A percentile compares a stretch with the other conserved stretches of the same genome.
Conservation (phyloP, 164 flowering plant species). For the Kalanchoe fedtschenkoi region DNA sequence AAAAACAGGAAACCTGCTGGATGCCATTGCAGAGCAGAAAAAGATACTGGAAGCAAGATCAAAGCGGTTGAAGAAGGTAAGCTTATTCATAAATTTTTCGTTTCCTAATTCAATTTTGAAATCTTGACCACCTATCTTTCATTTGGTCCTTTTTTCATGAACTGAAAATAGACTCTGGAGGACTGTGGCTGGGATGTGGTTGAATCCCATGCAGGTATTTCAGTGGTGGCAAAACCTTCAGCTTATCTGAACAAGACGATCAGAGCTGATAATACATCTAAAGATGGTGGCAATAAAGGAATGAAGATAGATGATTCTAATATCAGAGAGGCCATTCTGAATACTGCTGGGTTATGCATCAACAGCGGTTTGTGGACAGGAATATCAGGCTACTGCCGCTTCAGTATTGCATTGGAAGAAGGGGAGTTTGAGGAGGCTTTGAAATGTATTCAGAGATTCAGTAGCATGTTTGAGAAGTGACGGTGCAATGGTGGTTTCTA, state of each 20-base stretch:
- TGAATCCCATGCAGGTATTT: constrained; percentile 52
- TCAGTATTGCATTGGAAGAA: constrained; percentile 76
- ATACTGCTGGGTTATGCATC: constrained; percentile 73
- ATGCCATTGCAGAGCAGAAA: constrained; percentile 39
- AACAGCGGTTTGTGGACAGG: constrained; percentile 89
- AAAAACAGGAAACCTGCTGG: constrained; percentile 29
- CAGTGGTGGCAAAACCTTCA: constrained; percentile 83
- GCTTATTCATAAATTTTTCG: neutral
- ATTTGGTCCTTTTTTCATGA: neutral
- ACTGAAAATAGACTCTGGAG: constrained; percentile 46
- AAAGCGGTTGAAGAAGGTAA: constrained; percentile 63
- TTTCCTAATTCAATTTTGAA: neutral
- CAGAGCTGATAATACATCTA: constrained; percentile 16
- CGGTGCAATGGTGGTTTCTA: no score
- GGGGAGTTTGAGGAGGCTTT: constrained; percentile 60
- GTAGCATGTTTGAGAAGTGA: constrained; percentile 16
- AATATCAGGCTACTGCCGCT: constrained; percentile 77
- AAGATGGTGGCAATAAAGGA: constrained; percentile 16
- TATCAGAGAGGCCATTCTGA: constrained; percentile 62
- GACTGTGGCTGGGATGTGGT: constrained; percentile 80
- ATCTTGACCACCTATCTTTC: neutral
- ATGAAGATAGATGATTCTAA: constrained; percentile 49
- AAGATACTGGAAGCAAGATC: constrained; percentile 33
- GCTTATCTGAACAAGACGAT: constrained; percentile 47
- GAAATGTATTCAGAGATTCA: constrained; percentile 52